Evolutionary conservation across 495 filamentous ascomycete species (phyloP), one percentile per base, ranked within the genome.

Genomic region (Cercophora newfieldiana): DNA sequence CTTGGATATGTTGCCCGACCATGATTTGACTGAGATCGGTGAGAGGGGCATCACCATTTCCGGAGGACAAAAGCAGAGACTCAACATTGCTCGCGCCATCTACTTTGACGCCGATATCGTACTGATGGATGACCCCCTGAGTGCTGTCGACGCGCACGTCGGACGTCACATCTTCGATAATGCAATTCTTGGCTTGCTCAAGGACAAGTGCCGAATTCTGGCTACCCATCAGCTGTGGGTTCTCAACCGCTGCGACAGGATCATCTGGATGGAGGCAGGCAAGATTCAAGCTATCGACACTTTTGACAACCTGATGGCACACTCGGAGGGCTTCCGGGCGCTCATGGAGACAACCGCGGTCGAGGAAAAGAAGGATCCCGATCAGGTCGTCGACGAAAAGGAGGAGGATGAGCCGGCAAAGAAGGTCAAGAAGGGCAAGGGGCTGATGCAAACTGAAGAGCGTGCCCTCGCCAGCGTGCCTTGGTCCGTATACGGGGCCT

Each of bases 211-310:
- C 73, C 82, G 95, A 30, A 90, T 98, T 31, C 82, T 99, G 37
- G 95, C 94, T 4, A 99, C 95, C 0, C 95, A 99, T 76, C 95
- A 97, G 73, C 85, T 97, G 6, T 93, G 95, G 79, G 94, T 98
- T 25, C 85, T 97, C 18, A 90, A 85, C 68, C 91, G 94, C 28
- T 97, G 93, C 72, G 92, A 97, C 71, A 83, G 94, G 18, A 91
- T 98, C 66, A 85, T 97, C 30, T 93, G 91, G 87, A 91, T 99
- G 87, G 88, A 97, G 49, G 87, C 88, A 7, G 95, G 95, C 24
- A 86, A 79, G 53, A 90, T 99, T 53, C 84, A 89, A 70, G 91
- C 91, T 2, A 81, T 97, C 55, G 94, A 93, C 68, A 97, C 94
- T 1, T 97, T 92, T 69, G 85, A 91, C 48, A 92, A 96, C 59